phyloP scores from a whole-genome alignment of 176 grass and related monocot genomes.

The bread wheat (Triticum aestivum) region DNA sequence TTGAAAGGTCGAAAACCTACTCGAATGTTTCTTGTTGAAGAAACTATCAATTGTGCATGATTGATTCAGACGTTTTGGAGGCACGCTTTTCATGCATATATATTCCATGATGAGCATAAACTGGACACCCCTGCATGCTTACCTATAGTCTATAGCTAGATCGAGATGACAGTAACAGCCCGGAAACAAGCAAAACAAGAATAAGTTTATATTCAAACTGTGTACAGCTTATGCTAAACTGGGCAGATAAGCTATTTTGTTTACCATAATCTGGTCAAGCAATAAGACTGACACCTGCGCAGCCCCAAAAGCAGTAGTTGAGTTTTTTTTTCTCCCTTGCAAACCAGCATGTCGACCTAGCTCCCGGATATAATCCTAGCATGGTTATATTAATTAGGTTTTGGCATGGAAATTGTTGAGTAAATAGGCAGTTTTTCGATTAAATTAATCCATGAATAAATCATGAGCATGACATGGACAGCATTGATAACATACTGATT shows the following conservation, averaged over 20 bases:
- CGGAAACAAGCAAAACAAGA: background rate
- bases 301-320: background rate
- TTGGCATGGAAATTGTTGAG: background rate
- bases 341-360: background rate
- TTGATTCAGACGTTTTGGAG: slow-evolving; percentile 2
- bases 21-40: background rate
- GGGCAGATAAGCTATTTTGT: background rate
- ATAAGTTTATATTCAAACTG: background rate
- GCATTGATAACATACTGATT: too few species aligned
- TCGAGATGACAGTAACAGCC: background rate
- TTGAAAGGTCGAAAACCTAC: background rate
- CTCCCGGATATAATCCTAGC: background rate
- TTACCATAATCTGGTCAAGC: background rate
- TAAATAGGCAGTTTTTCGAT: too few species aligned
- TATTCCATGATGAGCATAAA: background rate
- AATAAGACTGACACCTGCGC: too few species aligned
- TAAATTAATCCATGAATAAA: too few species aligned
- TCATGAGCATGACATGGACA: too few species aligned
- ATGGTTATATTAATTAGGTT: background rate
- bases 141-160: background rate
- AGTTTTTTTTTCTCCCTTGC: background rate
- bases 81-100: background rate
- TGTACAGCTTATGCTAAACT: background rate
- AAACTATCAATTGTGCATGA: background rate
- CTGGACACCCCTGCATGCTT: background rate